Percentiles rank a stretch among this genome's conserved stretches.
Conservation (phyloP, 228 moss, liverwort and hornwort species). For the Sphagnum fallax region DNA sequence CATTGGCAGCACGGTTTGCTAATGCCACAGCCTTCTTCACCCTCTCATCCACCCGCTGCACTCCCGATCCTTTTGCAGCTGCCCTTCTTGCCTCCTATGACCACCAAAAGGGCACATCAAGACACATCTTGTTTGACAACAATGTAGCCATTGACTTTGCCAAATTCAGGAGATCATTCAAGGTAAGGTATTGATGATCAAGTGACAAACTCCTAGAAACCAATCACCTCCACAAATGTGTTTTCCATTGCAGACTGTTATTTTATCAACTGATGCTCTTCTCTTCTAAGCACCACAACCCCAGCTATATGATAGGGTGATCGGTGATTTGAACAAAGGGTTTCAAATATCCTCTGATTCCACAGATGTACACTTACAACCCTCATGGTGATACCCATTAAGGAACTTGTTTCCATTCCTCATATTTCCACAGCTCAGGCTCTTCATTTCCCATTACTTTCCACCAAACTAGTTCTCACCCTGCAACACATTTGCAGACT, state of each 20-base stretch:
- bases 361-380: neutral
- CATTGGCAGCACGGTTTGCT: conserved; percentile 82
- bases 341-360: neutral
- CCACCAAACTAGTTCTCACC: too few species aligned
- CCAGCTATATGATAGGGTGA: too few species aligned
- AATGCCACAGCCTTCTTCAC: conserved; percentile 75
- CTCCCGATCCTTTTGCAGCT: conserved; percentile 64
- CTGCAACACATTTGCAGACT: too few species aligned
- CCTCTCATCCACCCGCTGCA: conserved; percentile 73
- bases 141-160: neutral
- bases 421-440: too few species aligned
- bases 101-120: neutral
- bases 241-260: too few species aligned
- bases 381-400: neutral
- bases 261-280: too few species aligned
- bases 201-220: neutral
- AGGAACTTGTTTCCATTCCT: neutral
- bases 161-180: neutral
- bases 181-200: neutral
- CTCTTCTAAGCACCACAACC: too few species aligned
- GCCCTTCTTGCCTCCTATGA: conserved; percentile 69
- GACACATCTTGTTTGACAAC: neutral
- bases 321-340: neutral
- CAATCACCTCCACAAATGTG: too few species aligned
- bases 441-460: neutral